Evolutionary conservation across 83 land plant genomes (phyloP).

Genomic region (Picea abies): DNA sequence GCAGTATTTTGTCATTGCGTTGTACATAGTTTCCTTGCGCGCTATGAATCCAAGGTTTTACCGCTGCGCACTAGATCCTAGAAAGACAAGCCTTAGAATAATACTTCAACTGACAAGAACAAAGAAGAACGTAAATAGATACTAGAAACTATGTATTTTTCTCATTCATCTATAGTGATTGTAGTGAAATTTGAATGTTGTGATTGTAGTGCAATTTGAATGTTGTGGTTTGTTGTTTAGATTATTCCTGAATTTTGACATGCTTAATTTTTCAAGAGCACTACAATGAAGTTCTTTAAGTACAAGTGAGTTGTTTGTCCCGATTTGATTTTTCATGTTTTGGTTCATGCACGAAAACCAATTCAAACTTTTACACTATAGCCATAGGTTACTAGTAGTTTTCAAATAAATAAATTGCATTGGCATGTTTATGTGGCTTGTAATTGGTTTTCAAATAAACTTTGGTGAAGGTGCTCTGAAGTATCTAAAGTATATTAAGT

Average conservation of each 20-base stretch:
- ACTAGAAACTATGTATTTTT: no score
- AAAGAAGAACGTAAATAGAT: slow-evolving; percentile 45
- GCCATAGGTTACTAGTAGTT: background rate
- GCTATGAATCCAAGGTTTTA: no score
- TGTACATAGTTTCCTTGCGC: no score
- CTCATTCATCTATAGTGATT: background rate
- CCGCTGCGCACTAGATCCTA: no score
- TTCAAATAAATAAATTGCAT: background rate
- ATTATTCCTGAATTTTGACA: background rate
- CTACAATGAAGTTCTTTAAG: slow-evolving; percentile 68
- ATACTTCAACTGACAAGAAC: slow-evolving; percentile 35
- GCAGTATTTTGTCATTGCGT: no score
- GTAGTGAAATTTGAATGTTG: background rate
- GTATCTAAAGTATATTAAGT: slow-evolving; percentile 88
- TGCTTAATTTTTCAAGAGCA: slow-evolving; percentile 35
- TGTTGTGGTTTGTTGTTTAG: background rate
- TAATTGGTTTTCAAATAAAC: slow-evolving; percentile 63
- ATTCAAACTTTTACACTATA: background rate
- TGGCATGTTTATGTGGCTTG: background rate
- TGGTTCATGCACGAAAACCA: background rate
- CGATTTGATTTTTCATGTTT: background rate
- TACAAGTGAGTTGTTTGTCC: slow-evolving; percentile 51
- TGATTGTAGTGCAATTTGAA: background rate
- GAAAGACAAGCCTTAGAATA: slow-evolving; percentile 2
- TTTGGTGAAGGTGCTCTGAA: slow-evolving; percentile 97